Percentiles rank a stretch among this genome's conserved stretches.
phyloP scores from a whole-genome alignment of 305 asterid genomes.

The Plantago coronopus region DNA sequence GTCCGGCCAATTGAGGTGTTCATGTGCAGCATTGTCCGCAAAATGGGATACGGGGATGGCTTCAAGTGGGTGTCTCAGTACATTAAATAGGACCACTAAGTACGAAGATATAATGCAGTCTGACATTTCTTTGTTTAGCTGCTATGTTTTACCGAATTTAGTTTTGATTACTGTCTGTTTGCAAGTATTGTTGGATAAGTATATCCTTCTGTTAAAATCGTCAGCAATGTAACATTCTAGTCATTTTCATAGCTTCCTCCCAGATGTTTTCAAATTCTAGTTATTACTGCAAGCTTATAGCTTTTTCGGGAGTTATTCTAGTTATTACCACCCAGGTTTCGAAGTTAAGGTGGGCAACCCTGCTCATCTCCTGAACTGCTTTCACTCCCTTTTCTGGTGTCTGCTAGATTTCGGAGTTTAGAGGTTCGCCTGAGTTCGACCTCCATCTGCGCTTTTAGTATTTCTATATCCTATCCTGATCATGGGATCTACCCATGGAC shows the following conservation, averaged over 20 bases:
- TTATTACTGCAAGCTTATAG: too few species aligned
- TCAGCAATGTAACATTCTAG: constrained; percentile 14
- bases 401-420: too few species aligned
- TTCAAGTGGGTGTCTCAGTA: constrained; percentile 59
- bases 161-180: constrained; percentile 19
- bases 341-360: too few species aligned
- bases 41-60: constrained; percentile 59
- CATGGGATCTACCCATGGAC: too few species aligned
- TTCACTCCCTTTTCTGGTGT: too few species aligned
- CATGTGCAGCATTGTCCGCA: constrained; percentile 56
- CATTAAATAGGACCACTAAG: constrained; percentile 29
- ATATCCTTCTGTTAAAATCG: constrained; percentile 12
- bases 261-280: background rate
- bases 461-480: too few species aligned
- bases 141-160: background rate
- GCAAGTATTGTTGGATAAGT: constrained; percentile 21
- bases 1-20: constrained; percentile 55
- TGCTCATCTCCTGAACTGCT: too few species aligned
- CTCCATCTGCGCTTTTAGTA: too few species aligned
- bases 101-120: background rate
- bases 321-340: too few species aligned
- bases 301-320: too few species aligned
- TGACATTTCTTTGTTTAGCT: constrained; percentile 11
- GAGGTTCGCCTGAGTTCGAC: too few species aligned
- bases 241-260: background rate